These are phyloP conservation scores for Phytophthora citricola DNA, from an alignment of 352 stramenopile genomes.

Conservation along the genomic window DNA sequence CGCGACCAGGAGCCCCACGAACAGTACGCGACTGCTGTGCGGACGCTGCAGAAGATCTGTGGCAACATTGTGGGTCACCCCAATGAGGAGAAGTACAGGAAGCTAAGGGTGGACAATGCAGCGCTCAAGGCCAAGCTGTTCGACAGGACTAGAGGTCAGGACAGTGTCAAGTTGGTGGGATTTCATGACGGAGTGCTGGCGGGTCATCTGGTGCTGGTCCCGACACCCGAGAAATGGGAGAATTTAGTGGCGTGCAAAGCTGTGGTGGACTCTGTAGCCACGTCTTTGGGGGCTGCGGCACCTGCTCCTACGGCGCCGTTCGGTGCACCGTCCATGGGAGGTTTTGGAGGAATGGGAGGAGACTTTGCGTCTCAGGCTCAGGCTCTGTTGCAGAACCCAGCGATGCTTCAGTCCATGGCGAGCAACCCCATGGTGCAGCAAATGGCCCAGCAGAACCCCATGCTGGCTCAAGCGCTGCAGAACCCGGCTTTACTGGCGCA, in stretches of 20 bases:
- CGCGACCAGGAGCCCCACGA: conserved; percentile 39
- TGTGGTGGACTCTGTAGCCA: conserved; percentile 60
- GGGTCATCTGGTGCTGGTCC: conserved; percentile 72
- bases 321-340: conserved; percentile 25
- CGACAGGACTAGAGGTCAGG: conserved; percentile 58
- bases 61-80: conserved; percentile 80
- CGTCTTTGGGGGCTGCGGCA: conserved; percentile 13
- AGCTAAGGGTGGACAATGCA: conserved; percentile 73
- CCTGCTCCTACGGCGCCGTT: conserved; percentile 11
- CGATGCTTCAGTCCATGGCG: conserved; percentile 70
- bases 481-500: conserved; percentile 77
- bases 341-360: conserved; percentile 24
- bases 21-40: conserved; percentile 54
- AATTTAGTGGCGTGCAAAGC: conserved; percentile 69
- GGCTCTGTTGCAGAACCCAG: conserved; percentile 78
- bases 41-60: conserved; percentile 85
- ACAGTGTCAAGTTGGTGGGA: conserved; percentile 69
- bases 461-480: conserved; percentile 79
- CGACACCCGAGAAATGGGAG: conserved; percentile 79
- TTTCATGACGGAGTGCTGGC: conserved; percentile 76
- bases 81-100: conserved; percentile 82
- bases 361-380: conserved; percentile 68
- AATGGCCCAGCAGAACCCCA: conserved; percentile 80
- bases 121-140: conserved; percentile 72
- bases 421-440: conserved; percentile 82